Evolutionary conservation across 1,284 basidiomycete species (phyloP).

Genomic region (Macrocystidia cucumis): DNA sequence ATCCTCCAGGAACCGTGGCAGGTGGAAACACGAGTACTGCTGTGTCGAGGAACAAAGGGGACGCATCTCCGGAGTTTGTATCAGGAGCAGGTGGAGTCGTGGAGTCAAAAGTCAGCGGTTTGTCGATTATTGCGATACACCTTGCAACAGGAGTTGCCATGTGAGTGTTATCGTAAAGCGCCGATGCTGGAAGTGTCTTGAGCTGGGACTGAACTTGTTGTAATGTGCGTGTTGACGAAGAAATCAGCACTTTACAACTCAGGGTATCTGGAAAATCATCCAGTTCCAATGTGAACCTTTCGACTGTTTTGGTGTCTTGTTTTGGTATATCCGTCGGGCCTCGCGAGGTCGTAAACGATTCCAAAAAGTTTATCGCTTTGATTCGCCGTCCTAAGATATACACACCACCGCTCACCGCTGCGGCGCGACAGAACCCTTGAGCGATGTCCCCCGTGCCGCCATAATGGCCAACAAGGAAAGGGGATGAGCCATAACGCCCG

Average conservation of each 20-base stretch:
- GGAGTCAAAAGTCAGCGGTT: constrained; percentile 27
- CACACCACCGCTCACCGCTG: constrained; percentile 79
- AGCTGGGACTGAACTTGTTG: constrained; percentile 16
- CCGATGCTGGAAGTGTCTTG: constrained; percentile 10
- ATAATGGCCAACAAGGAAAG: constrained; percentile 92
- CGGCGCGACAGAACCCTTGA: constrained; percentile 87
- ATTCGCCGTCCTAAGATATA: constrained; percentile 76
- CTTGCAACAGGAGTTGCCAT: constrained; percentile 35
- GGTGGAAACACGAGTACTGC: constrained; percentile 83
- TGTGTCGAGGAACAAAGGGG: constrained; percentile 59
- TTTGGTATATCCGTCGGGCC: not conserved
- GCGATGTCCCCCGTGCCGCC: constrained; percentile 90
- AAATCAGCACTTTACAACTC: constrained; percentile 35
- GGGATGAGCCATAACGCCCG: constrained; percentile 85
- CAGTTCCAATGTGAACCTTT: constrained; percentile 21
- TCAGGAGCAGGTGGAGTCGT: constrained; percentile 12
- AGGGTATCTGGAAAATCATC: constrained; percentile 54
- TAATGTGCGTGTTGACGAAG: constrained; percentile 23
- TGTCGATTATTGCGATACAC: constrained; percentile 63
- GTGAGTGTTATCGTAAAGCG: constrained; percentile 5
- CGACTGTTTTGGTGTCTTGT: constrained; percentile 9
- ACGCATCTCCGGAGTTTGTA: constrained; percentile 10
- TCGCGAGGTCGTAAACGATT: constrained; percentile 7
- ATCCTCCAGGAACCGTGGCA: constrained; percentile 37
- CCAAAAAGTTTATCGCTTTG: constrained; percentile 23